Evolutionary conservation across 2,329 filamentous ascomycete species (phyloP).

Genomic region (Knufia fluminis): DNA sequence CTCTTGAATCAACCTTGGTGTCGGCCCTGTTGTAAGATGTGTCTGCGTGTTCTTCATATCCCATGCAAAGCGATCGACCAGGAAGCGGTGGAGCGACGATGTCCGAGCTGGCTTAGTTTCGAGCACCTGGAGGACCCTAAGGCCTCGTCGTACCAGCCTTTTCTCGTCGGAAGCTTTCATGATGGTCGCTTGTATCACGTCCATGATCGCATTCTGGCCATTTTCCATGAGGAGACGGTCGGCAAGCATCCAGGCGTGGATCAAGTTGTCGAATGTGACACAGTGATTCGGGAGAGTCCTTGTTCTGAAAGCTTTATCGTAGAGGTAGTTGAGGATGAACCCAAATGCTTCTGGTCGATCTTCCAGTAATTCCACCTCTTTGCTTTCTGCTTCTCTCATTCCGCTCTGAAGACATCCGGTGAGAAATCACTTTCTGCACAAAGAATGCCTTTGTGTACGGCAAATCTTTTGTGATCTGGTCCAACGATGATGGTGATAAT

Average conservation of each 20-base stretch:
- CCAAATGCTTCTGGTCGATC: slow-evolving; percentile 35
- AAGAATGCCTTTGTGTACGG: neutral
- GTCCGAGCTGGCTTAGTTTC: neutral
- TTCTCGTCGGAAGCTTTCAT: neutral
- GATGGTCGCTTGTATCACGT: neutral
- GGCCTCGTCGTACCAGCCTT: neutral
- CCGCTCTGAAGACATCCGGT: neutral
- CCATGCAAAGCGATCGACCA: no score
- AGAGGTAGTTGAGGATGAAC: neutral
- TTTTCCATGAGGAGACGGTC: neutral
- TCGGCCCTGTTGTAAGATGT: no score
- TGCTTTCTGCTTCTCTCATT: slow-evolving; percentile 21
- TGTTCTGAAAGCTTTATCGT: neutral
- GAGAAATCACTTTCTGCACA: neutral
- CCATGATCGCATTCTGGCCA: neutral
- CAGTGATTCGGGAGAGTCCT: neutral
- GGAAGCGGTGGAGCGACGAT: no score
- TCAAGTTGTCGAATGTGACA: neutral
- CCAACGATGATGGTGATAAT: neutral
- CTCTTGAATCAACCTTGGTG: no score
- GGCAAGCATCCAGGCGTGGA: neutral
- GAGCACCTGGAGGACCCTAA: neutral
- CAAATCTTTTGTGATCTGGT: neutral
- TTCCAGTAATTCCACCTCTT: slow-evolving; percentile 45
- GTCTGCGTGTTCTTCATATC: no score